Conservation (phyloP, 1,139 yeast species). For the Yamadazyma mexicana region DNA sequence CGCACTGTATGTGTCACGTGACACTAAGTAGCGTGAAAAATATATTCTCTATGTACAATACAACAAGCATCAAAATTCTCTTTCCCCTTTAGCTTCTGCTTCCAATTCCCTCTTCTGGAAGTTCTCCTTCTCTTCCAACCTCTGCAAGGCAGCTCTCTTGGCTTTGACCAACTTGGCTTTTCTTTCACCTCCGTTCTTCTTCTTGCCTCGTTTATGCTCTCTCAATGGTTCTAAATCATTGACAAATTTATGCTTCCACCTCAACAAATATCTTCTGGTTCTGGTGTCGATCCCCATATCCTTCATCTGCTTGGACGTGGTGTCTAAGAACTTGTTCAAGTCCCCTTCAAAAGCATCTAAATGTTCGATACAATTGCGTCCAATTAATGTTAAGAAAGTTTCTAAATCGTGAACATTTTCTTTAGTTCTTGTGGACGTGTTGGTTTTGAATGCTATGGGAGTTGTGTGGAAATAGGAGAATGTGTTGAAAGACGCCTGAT, state of each 20-base stretch:
- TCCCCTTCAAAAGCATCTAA: slow-evolving; percentile 68
- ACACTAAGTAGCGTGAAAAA: background rate
- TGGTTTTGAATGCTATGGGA: slow-evolving; percentile 25
- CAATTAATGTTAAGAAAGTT: slow-evolving; percentile 71
- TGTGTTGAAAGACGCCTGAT: background rate
- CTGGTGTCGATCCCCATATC: slow-evolving; percentile 77
- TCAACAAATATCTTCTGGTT: slow-evolving; percentile 64
- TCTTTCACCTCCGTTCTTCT: slow-evolving; percentile 90
- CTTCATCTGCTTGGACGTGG: slow-evolving; percentile 61
- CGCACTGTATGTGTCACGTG: background rate
- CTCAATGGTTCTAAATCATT: slow-evolving; percentile 59
- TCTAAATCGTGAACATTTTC: slow-evolving; percentile 70
- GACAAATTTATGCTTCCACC: slow-evolving; percentile 49
- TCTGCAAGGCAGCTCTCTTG: slow-evolving; percentile 62
- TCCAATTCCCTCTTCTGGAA: slow-evolving; percentile 27
- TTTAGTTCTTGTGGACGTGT: slow-evolving; percentile 44
- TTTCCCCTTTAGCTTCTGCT: slow-evolving; percentile 32
- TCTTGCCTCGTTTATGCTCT: slow-evolving; percentile 66
- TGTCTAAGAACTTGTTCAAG: slow-evolving; percentile 66
- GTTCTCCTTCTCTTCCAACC: slow-evolving; percentile 41
- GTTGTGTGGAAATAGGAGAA: slow-evolving; percentile 11
- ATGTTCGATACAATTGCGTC: slow-evolving; percentile 70
- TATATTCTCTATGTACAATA: slow-evolving; percentile 3
- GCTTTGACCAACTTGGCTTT: slow-evolving; percentile 71
- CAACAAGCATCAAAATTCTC: slow-evolving; percentile 24